phyloP scores from a whole-genome alignment of 2,329 filamentous ascomycete genomes.

The Lasiodiplodia gonubiensis region DNA sequence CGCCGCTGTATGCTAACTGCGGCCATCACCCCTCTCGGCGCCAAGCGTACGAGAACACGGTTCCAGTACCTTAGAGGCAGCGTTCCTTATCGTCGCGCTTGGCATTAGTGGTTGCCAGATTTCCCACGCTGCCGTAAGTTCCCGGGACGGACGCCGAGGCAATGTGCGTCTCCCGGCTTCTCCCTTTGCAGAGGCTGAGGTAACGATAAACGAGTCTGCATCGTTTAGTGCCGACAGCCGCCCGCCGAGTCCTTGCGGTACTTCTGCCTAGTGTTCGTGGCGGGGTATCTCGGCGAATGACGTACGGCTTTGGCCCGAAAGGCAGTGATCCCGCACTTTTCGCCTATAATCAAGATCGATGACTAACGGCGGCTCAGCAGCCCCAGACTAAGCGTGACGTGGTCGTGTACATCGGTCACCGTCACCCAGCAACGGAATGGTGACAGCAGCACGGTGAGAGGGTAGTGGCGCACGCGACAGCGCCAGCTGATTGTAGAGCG shows the following conservation, averaged over 20 bases:
- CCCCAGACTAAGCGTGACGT: constrained; percentile 14
- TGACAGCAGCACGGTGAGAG: neutral
- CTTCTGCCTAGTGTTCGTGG: neutral
- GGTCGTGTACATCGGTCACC: neutral
- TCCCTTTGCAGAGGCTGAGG: neutral
- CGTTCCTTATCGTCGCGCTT: neutral
- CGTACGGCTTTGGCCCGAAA: neutral
- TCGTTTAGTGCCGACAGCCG: constrained; percentile 12
- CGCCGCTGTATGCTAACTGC: neutral
- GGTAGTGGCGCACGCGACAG: constrained; percentile 15
- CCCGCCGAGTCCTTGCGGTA: neutral
- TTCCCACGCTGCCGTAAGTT: neutral
- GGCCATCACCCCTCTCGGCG: neutral
- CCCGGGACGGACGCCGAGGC: constrained; percentile 14
- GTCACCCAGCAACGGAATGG: neutral
- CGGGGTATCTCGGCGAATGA: constrained; percentile 7
- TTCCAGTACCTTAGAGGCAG: neutral
- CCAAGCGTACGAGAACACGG: neutral
- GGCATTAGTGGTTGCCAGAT: too few relatives aligned
- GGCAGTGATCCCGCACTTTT: neutral
- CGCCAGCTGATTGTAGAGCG: constrained; percentile 22
- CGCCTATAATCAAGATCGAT: constrained; percentile 4
- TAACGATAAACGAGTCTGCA: neutral
- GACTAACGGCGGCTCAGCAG: constrained; percentile 6
- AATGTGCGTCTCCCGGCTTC: neutral